Conservation (phyloP, 139 green algal genomes). For the Eudorina sp. region DNA sequence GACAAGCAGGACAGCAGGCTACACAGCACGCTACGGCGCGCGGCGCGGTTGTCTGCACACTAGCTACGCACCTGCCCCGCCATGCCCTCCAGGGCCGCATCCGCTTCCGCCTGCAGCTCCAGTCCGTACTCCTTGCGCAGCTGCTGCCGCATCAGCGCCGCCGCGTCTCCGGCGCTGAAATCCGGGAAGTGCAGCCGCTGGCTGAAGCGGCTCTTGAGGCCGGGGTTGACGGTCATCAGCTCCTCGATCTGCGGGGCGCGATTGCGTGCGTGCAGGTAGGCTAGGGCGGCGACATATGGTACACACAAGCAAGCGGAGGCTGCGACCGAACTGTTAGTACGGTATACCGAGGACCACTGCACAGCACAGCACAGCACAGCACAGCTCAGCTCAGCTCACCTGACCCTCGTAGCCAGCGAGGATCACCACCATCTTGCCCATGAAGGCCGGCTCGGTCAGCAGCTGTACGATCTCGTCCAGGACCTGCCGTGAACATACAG, state of each 20-base stretch:
- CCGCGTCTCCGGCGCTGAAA: constrained; percentile 53
- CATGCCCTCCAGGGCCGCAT: constrained; percentile 44
- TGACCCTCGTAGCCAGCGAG: constrained; percentile 65
- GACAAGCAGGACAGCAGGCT: no score
- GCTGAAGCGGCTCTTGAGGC: constrained; percentile 71
- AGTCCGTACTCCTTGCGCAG: constrained; percentile 42
- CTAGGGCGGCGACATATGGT: no score
- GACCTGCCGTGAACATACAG: no score
- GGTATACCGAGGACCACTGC: no score
- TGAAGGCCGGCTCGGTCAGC: constrained; percentile 61
- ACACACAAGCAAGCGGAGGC: no score
- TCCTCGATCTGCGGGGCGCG: constrained; percentile 64
- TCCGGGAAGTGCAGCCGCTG: constrained; percentile 60
- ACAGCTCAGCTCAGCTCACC: no score
- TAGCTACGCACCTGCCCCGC: constrained; percentile 61
- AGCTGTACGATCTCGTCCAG: constrained; percentile 69
- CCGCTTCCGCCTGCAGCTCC: constrained; percentile 30
- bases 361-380: no score
- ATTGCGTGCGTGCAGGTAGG: no score
- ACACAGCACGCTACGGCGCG: no score
- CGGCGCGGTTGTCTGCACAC: no score
- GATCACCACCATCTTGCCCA: constrained; percentile 71
- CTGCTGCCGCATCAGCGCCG: constrained; percentile 50
- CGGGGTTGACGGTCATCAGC: constrained; percentile 65
- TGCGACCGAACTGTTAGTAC: no score